A percentile compares a stretch with the other conserved stretches of the same genome.
phyloP scores from a whole-genome alignment of 2,329 filamentous ascomycete species.

The Hymenoscyphus salicellus region DNA sequence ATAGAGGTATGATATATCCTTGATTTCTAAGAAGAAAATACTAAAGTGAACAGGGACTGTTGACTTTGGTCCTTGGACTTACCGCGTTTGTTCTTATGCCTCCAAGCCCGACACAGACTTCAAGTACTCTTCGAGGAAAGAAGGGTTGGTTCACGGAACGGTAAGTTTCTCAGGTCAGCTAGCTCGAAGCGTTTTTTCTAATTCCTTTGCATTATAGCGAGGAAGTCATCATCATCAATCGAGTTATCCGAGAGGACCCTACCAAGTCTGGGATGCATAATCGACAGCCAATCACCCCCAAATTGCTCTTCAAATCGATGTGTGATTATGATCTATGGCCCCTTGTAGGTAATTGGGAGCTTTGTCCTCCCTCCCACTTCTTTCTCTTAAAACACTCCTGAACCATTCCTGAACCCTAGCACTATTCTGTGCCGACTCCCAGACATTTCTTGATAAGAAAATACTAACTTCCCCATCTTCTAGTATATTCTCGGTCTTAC shows the following conservation, averaged over 20 bases:
- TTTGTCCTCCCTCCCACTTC: no score
- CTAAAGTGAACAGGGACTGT: conserved; percentile 13
- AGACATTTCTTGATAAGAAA: no score
- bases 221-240: conserved; percentile 65
- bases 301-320: conserved; percentile 45
- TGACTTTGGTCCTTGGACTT: conserved; percentile 22
- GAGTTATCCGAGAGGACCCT: conserved; percentile 53
- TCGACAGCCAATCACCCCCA: conserved; percentile 46
- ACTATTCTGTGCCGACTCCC: no score
- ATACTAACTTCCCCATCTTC: no score
- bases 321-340: conserved; percentile 55
- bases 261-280: conserved; percentile 49
- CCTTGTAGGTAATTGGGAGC: background rate
- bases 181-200: background rate
- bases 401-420: no score
- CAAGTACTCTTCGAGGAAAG: conserved; percentile 50
- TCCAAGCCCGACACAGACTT: conserved; percentile 26
- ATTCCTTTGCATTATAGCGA: conserved; percentile 38
- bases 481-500: conserved; percentile 40
- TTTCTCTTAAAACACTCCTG: no score
- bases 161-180: background rate
- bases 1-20: conserved; percentile 29
- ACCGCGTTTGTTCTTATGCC: conserved; percentile 19
- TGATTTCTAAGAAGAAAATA: conserved; percentile 21
- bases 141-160: conserved; percentile 60